A percentile compares a stretch with the other conserved stretches of the same genome.
Evolutionary conservation across 208 protist genomes (phyloP).

Genomic region (Trypanosoma theileri): DNA sequence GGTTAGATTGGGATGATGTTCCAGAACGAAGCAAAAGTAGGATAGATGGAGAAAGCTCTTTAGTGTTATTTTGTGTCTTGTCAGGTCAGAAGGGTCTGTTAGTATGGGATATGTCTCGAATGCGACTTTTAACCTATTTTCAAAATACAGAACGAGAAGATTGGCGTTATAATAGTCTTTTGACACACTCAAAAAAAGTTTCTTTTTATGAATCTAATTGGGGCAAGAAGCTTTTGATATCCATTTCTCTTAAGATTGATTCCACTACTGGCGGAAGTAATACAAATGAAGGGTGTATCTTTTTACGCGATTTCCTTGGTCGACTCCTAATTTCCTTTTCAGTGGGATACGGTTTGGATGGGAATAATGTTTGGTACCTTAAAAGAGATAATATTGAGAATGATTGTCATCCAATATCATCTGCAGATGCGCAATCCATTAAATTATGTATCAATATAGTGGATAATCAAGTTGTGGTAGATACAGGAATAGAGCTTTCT

Average conservation of each 20-base stretch:
- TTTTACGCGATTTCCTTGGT: slow-evolving; percentile 20
- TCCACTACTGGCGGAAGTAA: neutral
- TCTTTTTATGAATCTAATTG: neutral
- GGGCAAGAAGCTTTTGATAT: neutral
- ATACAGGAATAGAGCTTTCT: neutral
- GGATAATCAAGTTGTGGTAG: slow-evolving; percentile 3
- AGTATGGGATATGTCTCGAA: slow-evolving; percentile 69
- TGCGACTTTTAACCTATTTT: slow-evolving; percentile 36
- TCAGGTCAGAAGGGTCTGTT: slow-evolving; percentile 65
- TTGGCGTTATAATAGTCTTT: slow-evolving; percentile 15
- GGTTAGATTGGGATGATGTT: slow-evolving; percentile 29
- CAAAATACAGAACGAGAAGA: neutral
- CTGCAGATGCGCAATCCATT: neutral
- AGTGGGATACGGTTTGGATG: slow-evolving; percentile 5
- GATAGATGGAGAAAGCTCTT: slow-evolving; percentile 23
- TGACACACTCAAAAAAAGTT: neutral
- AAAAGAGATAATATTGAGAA: neutral
- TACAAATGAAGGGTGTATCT: slow-evolving; percentile 5
- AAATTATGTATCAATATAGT: slow-evolving; percentile 14
- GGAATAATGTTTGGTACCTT: slow-evolving; percentile 1
- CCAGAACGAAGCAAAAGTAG: neutral
- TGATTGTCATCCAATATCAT: slow-evolving; percentile 8
- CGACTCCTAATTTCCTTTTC: neutral
- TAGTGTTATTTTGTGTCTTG: slow-evolving; percentile 62
- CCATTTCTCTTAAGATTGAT: neutral